A percentile compares a stretch with the other conserved stretches of the same genome.
phyloP scores from a whole-genome alignment of 176 grass and related monocot genomes.

The Aegilops sharonensis region DNA sequence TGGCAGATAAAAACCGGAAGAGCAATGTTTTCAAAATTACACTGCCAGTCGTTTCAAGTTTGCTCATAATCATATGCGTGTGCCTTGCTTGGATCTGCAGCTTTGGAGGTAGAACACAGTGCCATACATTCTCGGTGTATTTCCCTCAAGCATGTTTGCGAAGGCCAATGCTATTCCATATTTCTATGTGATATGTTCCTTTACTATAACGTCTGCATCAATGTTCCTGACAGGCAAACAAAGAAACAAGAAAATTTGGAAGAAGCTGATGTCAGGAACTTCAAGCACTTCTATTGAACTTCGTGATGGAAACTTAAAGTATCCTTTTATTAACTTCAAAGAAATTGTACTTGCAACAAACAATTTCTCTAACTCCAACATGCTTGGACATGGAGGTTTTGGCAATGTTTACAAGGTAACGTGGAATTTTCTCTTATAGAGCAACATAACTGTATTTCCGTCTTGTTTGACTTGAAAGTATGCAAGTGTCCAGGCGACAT shows the following conservation, averaged over 20 bases:
- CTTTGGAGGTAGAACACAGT: neutral
- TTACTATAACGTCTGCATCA: neutral
- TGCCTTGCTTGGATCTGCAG: neutral
- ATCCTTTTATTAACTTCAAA: constrained; percentile 1
- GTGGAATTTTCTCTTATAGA: neutral
- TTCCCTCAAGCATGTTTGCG: neutral
- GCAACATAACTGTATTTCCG: neutral
- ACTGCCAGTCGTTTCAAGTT: neutral
- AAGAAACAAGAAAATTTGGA: neutral
- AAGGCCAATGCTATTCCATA: neutral
- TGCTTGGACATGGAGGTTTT: constrained; percentile 31
- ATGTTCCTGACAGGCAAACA: neutral
- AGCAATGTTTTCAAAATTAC: neutral
- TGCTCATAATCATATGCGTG: constrained; percentile 17
- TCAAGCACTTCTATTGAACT: neutral
- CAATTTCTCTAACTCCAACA: constrained; percentile 20
- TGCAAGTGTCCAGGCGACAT: neutral
- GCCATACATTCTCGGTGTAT: neutral
- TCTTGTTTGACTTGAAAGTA: neutral
- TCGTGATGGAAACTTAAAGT: neutral
- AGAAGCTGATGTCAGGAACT: neutral
- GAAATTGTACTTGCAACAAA: constrained; percentile 16
- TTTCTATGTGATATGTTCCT: neutral
- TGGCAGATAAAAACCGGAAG: constrained; percentile 2
- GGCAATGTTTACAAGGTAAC: constrained; percentile 40